A percentile compares a stretch with the other conserved stretches of the same genome.
Evolutionary conservation across 2,329 filamentous ascomycete species (phyloP).

Genomic region (Magnaporthiopsis incrustans): DNA sequence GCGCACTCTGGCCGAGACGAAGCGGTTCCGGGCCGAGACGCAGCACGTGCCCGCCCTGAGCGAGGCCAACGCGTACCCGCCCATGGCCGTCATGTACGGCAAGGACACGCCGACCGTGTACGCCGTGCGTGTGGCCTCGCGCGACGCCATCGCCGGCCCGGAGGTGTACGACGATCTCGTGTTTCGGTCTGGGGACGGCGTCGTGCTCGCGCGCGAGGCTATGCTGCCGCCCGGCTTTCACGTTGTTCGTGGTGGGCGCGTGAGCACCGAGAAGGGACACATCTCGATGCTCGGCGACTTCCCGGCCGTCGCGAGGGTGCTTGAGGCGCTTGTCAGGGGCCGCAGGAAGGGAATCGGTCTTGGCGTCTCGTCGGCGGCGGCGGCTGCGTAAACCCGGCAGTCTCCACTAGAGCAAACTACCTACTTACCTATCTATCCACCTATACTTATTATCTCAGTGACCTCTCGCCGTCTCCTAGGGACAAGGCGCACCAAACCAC

Average conservation of each 20-base stretch:
- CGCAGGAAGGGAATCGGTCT: constrained; percentile 66
- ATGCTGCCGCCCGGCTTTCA: constrained; percentile 79
- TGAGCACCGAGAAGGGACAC: constrained; percentile 78
- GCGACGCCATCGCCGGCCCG: constrained; percentile 61
- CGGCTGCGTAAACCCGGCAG: background rate
- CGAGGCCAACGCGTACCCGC: constrained; percentile 67
- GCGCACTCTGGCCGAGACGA: constrained; percentile 63
- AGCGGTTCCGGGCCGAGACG: constrained; percentile 69
- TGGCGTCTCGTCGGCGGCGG: constrained; percentile 24
- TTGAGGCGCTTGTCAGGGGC: constrained; percentile 60
- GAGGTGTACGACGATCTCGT: constrained; percentile 76
- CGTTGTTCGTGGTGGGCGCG: constrained; percentile 62
- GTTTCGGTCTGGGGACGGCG: constrained; percentile 82
- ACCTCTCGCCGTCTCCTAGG: too few relatives aligned
- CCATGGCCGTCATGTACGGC: constrained; percentile 74
- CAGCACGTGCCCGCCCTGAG: constrained; percentile 52
- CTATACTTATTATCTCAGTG: background rate
- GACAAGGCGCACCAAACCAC: too few relatives aligned
- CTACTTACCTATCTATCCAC: too few relatives aligned
- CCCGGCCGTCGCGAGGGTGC: constrained; percentile 66
- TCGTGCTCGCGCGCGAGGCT: constrained; percentile 75
- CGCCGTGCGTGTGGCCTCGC: constrained; percentile 64
- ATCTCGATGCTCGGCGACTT: constrained; percentile 81
- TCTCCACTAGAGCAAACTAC: background rate
- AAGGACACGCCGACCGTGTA: constrained; percentile 82